Evolutionary conservation across 306 rosid genomes (phyloP).

Genomic region (Alnus rubra): DNA sequence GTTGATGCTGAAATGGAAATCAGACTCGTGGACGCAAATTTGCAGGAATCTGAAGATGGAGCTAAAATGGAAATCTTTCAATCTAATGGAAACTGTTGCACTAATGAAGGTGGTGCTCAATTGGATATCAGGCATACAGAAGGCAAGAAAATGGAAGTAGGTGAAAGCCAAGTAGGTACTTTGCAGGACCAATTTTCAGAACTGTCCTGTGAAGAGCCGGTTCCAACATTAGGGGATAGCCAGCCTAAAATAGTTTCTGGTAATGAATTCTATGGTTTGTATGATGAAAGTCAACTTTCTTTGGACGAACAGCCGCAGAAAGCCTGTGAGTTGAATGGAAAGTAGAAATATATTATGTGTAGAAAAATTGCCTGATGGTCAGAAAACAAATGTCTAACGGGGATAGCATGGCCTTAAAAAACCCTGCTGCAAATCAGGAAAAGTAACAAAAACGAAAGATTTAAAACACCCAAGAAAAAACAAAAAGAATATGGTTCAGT

Average conservation of each 20-base stretch:
- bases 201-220: constrained; percentile 45
- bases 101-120: constrained; percentile 36
- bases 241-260: constrained; percentile 43
- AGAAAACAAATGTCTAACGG: constrained; percentile 1
- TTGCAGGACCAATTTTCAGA: constrained; percentile 69
- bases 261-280: constrained; percentile 52
- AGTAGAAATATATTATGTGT: constrained; percentile 37
- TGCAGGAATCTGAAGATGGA: constrained; percentile 30
- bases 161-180: constrained; percentile 40
- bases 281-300: constrained; percentile 54
- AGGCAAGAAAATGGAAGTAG: constrained; percentile 31
- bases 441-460: neutral
- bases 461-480: neutral
- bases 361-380: constrained; percentile 30
- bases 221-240: constrained; percentile 40
- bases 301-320: constrained; percentile 41
- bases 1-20: neutral
- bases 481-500: neutral
- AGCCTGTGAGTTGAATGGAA: constrained; percentile 39
- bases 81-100: constrained; percentile 30
- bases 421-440: neutral
- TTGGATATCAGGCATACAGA: constrained; percentile 28
- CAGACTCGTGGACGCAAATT: constrained; percentile 16
- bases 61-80: constrained; percentile 28
- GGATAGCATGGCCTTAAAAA: neutral